Conservation (phyloP, 352 stramenopile species). For the Pilasporangium apinafurcum region DNA sequence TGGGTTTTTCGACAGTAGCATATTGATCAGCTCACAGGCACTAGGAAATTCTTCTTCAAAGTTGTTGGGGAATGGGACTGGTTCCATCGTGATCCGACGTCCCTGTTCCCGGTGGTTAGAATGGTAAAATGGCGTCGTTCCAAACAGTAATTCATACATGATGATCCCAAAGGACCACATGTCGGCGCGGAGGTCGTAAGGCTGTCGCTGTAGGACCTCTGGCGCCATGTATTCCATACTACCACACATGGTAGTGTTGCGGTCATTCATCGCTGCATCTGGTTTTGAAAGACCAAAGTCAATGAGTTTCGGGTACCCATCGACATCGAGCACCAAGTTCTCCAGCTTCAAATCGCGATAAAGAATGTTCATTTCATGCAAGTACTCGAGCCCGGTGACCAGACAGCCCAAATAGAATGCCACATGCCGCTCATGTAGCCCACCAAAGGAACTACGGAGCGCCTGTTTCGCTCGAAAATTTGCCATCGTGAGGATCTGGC, state of each 20-base stretch:
- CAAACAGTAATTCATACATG: slow-evolving; percentile 62
- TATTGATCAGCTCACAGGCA: slow-evolving; percentile 36
- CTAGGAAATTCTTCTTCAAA: slow-evolving; percentile 30
- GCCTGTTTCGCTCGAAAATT: slow-evolving; percentile 34
- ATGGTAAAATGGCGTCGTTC: slow-evolving; percentile 84
- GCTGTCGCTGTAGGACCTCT: slow-evolving; percentile 49
- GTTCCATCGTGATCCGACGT: slow-evolving; percentile 52
- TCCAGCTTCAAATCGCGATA: slow-evolving; percentile 88
- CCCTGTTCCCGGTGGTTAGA: slow-evolving; percentile 62
- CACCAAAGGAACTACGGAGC: slow-evolving; percentile 25
- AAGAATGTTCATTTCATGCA: slow-evolving; percentile 49
- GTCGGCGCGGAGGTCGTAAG: slow-evolving; percentile 56
- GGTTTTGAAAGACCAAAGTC: slow-evolving; percentile 71
- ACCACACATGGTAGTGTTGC: slow-evolving; percentile 54
- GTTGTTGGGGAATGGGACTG: slow-evolving; percentile 45
- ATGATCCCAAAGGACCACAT: slow-evolving; percentile 78
- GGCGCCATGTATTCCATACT: slow-evolving; percentile 77
- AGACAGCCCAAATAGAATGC: slow-evolving; percentile 95
- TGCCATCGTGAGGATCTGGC: slow-evolving; percentile 27
- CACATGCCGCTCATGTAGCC: slow-evolving; percentile 82
- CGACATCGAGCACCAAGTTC: slow-evolving; percentile 78
- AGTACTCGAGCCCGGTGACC: slow-evolving; percentile 85
- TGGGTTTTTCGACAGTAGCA: slow-evolving; percentile 46
- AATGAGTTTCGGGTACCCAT: slow-evolving; percentile 83
- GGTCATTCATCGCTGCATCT: slow-evolving; percentile 27